Conservation (phyloP, 352 stramenopile genomes). For the Aphanomyces invadans region DNA sequence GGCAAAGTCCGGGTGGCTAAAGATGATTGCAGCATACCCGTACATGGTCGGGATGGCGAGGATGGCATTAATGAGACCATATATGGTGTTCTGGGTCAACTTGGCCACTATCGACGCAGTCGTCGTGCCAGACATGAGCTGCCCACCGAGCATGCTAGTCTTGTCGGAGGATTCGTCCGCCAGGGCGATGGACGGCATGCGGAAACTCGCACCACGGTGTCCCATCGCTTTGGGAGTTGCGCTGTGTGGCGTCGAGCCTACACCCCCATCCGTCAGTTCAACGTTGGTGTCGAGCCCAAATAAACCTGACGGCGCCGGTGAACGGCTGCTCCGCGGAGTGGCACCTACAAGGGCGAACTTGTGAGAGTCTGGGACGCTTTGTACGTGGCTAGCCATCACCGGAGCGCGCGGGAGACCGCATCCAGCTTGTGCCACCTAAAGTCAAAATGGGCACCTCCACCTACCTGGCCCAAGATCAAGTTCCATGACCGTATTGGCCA, state of each 20-base stretch:
- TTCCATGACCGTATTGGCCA: no score
- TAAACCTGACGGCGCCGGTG: neutral
- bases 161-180: neutral
- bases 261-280: no score
- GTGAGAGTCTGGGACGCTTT: no score
- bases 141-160: neutral
- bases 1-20: conserved; percentile 84
- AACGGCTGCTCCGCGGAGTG: neutral
- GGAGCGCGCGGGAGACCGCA: neutral
- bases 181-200: neutral
- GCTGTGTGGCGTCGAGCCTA: neutral
- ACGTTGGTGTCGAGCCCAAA: neutral
- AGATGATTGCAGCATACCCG: conserved; percentile 95
- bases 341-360: neutral
- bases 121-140: neutral
- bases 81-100: conserved; percentile 33
- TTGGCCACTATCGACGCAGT: neutral
- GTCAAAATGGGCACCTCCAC: neutral
- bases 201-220: neutral
- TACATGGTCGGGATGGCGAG: conserved; percentile 92
- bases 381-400: no score
- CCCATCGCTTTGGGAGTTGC: neutral
- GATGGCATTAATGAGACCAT: conserved; percentile 90
- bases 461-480: no score
- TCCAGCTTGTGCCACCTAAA: neutral